Base-by-base conservation (phyloP, 2,329 filamentous ascomycete species). In the Paraconiothyrium brasiliense region DNA sequence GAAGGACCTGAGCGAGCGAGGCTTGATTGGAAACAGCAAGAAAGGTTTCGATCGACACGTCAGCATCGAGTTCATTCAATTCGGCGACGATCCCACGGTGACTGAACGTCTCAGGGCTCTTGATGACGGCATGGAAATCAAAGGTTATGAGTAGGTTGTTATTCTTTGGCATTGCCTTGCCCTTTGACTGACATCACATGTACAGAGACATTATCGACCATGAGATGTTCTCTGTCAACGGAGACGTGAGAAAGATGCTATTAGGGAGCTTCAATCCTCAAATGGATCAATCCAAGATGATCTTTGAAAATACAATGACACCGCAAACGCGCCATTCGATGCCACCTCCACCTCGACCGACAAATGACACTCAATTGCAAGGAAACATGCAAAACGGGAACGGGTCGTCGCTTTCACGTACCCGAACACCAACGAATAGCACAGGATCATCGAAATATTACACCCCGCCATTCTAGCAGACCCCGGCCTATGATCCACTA, bases 41-140 rank as follows among this genome's bases (percentile, higher is more conserved):
- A 20, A 54, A 3, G 5, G 37, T 2, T 41, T 16, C 37, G 16
- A 41, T 16, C 56, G 62, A 10, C 57, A 48, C 22, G 59, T 61
- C 13, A 64, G 59, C 37, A 57, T 67, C 41, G 47, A 61, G 24
- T 67, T 67, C 49, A 52, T 67, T 13, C 60, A 66, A 41, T 62
- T 67, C 37, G 65, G 65, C 22, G 52, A 67, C 27, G 58, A 65
- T 20, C 37, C 35, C 8, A 48, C 56, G 2, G 56, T 44, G 4
- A 35, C 34, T 1, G 55, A 52, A 47, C 52, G 54, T 14, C 46
- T 63, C 27, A 46, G 51, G 22, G 24, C 24, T 24, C 48, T 63
- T 3, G 58, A 63, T 20, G 58, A 63, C 35, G 58, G 58, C 46
- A 59, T 63, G 57, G 30, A 37, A 4, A 44, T 49, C 32, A 32